These are phyloP conservation scores for Phytopythium ostracodes DNA, from an alignment of 352 stramenopile species.

Conservation along the genomic window DNA sequence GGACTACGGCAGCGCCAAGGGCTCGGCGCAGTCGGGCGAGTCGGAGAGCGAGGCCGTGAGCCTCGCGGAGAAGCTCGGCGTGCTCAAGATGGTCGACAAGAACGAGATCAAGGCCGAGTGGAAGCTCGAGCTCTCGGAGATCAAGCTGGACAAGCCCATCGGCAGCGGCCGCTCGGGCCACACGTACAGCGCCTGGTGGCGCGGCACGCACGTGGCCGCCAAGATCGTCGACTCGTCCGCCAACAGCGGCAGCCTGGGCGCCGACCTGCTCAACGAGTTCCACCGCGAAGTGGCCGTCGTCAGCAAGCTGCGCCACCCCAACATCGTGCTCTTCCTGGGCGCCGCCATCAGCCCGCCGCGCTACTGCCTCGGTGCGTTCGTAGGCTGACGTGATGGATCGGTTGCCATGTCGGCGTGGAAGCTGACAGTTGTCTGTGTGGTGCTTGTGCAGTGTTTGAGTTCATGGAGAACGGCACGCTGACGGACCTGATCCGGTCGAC, in stretches of 20 bases:
- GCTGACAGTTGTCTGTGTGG: too few species aligned
- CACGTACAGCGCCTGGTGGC: slow-evolving; percentile 79
- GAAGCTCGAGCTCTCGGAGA: slow-evolving; percentile 70
- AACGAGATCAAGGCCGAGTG: slow-evolving; percentile 84
- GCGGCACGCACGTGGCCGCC: slow-evolving; percentile 70
- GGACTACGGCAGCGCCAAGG: slow-evolving; percentile 15
- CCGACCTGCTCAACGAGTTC: slow-evolving; percentile 84
- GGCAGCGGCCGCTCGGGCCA: slow-evolving; percentile 71
- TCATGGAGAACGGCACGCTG: slow-evolving; percentile 85
- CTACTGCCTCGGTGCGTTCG: slow-evolving; percentile 71
- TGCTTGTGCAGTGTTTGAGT: slow-evolving; percentile 67
- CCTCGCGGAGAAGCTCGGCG: slow-evolving; percentile 64
- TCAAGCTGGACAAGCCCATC: slow-evolving; percentile 64
- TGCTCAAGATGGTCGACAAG: slow-evolving; percentile 81
- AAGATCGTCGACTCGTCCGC: slow-evolving; percentile 77
- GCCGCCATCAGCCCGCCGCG: slow-evolving; percentile 70
- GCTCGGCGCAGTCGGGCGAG: slow-evolving; percentile 12
- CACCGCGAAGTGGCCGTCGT: slow-evolving; percentile 82
- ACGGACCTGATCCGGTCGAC: slow-evolving; percentile 74
- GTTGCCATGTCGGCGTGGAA: too few species aligned
- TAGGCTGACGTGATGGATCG: too few species aligned
- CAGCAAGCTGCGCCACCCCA: slow-evolving; percentile 81
- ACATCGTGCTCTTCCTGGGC: slow-evolving; percentile 85
- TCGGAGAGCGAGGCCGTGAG: slow-evolving; percentile 24
- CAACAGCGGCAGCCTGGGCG: slow-evolving; percentile 58